Evolutionary conservation across 805 yeast species (phyloP).

Genomic region (Huiozyma naganishii): DNA sequence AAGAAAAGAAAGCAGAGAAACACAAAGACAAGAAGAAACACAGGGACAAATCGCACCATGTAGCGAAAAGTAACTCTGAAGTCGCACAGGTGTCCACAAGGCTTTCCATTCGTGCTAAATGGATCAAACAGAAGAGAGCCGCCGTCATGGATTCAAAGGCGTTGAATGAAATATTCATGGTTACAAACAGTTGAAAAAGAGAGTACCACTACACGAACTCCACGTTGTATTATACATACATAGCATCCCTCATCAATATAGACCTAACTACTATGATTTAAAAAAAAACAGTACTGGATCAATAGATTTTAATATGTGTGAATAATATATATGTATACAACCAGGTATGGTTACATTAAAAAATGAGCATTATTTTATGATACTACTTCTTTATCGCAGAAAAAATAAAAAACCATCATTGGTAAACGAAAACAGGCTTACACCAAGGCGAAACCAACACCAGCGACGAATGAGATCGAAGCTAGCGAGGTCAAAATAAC

Average conservation of each 20-base stretch:
- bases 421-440: not conserved
- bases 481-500: constrained; percentile 3
- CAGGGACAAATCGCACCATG: constrained; percentile 20
- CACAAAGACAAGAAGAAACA: constrained; percentile 22
- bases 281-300: not conserved
- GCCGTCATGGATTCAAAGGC: constrained; percentile 86
- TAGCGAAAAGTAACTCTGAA: constrained; percentile 18
- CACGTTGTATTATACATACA: too few relatives aligned
- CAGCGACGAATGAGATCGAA: constrained; percentile 4
- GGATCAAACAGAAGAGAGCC: constrained; percentile 84
- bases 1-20: constrained; percentile 25
- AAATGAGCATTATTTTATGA: too few relatives aligned
- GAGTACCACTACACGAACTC: not conserved
- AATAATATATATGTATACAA: too few relatives aligned
- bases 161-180: constrained; percentile 87
- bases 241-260: not conserved
- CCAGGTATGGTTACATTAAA: too few relatives aligned
- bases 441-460: constrained; percentile 4
- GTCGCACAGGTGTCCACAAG: constrained; percentile 36
- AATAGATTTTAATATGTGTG: too few relatives aligned
- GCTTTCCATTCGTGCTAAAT: constrained; percentile 68
- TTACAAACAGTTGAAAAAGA: constrained; percentile 20
- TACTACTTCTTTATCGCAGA: too few relatives aligned
- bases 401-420: too few relatives aligned
- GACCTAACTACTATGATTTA: not conserved